These are phyloP conservation scores for Globisporangium takayamanum DNA, from an alignment of 352 stramenopile species.

Conservation along the genomic window DNA sequence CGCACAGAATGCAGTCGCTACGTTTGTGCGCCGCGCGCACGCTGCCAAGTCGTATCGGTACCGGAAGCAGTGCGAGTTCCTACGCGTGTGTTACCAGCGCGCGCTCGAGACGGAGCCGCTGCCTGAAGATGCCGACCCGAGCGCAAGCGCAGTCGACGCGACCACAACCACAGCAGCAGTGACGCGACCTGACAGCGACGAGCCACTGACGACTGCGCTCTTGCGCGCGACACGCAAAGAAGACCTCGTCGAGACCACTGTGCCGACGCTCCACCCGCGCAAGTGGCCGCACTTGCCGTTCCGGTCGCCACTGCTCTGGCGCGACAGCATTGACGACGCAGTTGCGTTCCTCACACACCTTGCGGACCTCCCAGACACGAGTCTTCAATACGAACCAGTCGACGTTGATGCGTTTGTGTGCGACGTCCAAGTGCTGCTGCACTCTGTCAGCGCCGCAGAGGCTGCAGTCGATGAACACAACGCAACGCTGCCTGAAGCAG, in stretches of 20 bases:
- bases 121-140: constrained; percentile 3
- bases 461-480: not conserved
- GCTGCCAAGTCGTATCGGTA: constrained; percentile 44
- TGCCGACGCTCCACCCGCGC: constrained; percentile 38
- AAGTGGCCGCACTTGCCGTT: constrained; percentile 70
- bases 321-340: constrained; percentile 23
- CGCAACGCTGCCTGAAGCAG: constrained; percentile 15
- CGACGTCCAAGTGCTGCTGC: constrained; percentile 17
- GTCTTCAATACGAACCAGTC: constrained; percentile 64
- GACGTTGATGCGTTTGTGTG: constrained; percentile 33
- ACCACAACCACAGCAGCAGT: not conserved
- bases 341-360: constrained; percentile 47
- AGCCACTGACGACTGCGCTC: constrained; percentile 7
- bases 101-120: constrained; percentile 32
- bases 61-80: constrained; percentile 57
- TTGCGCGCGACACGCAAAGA: constrained; percentile 25
- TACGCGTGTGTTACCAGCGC: constrained; percentile 52
- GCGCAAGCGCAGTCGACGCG: not conserved
- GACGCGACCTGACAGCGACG: not conserved
- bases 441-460: constrained; percentile 12
- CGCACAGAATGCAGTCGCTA: constrained; percentile 25
- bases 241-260: constrained; percentile 33
- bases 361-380: constrained; percentile 41
- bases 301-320: constrained; percentile 46
- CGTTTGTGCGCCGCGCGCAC: constrained; percentile 31